Evolutionary conservation across 2,329 filamentous ascomycete genomes (phyloP).

Genomic region (Aspergillus pseudonomiae): DNA sequence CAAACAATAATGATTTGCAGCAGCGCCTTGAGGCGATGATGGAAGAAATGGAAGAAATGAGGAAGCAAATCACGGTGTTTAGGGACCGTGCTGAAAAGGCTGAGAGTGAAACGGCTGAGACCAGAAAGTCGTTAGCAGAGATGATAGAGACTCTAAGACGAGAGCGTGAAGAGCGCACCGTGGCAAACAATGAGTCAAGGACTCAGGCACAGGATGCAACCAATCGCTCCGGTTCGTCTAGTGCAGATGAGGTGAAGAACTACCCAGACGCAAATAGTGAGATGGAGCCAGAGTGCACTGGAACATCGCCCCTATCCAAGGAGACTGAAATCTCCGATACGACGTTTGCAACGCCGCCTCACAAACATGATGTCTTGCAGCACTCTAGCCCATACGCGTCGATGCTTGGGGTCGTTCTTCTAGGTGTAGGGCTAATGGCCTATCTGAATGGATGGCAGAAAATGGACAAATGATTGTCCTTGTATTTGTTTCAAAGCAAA

Average conservation of each 20-base stretch:
- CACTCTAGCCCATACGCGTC: slow-evolving; percentile 75
- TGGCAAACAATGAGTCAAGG: slow-evolving; percentile 40
- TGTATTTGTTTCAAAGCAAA: slow-evolving; percentile 1
- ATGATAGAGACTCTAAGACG: slow-evolving; percentile 82
- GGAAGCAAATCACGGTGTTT: slow-evolving; percentile 76
- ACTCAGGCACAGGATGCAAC: slow-evolving; percentile 13
- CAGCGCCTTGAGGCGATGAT: slow-evolving; percentile 75
- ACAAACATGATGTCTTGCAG: slow-evolving; percentile 44
- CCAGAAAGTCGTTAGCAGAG: slow-evolving; percentile 76
- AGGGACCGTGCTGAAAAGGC: slow-evolving; percentile 77
- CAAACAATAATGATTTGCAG: slow-evolving; percentile 58
- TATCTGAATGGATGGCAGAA: slow-evolving; percentile 83
- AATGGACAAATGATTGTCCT: slow-evolving; percentile 47
- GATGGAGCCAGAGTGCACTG: slow-evolving; percentile 42
- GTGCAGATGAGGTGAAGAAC: slow-evolving; percentile 17
- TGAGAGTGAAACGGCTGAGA: slow-evolving; percentile 73
- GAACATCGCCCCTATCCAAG: slow-evolving; percentile 52
- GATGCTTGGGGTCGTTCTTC: slow-evolving; percentile 77
- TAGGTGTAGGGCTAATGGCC: slow-evolving; percentile 83
- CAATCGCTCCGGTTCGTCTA: slow-evolving; percentile 13
- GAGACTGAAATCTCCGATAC: slow-evolving; percentile 45
- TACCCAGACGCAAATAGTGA: slow-evolving; percentile 18
- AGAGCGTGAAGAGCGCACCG: slow-evolving; percentile 60
- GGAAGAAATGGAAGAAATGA: slow-evolving; percentile 78
- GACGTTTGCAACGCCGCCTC: slow-evolving; percentile 44